phyloP scores from a whole-genome alignment of 1,284 basidiomycete genomes.

The Termitomyces sp. region DNA sequence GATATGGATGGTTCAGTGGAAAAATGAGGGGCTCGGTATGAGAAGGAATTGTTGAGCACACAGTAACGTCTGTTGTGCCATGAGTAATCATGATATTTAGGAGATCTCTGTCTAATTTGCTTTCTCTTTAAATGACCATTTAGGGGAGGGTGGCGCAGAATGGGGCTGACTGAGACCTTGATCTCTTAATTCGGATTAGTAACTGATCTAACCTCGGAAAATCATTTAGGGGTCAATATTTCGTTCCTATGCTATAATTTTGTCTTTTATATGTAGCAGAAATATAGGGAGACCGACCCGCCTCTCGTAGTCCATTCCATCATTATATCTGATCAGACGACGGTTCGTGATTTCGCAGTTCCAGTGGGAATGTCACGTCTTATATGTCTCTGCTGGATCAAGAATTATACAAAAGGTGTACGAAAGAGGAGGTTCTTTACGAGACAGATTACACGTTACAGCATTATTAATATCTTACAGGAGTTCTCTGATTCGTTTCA shows the following conservation, averaged over 20 bases:
- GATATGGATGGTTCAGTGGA: neutral
- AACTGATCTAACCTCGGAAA: neutral
- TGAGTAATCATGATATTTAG: neutral
- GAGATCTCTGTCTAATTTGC: too few species aligned
- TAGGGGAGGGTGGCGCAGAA: conserved; percentile 6
- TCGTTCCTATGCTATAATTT: neutral
- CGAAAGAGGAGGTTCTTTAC: neutral
- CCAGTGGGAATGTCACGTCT: too few species aligned
- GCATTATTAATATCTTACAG: neutral
- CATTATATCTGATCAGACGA: neutral
- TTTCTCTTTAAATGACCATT: neutral
- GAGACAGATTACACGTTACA: conserved; percentile 1
- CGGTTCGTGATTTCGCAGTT: too few species aligned
- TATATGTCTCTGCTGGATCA: too few species aligned
- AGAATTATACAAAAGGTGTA: neutral
- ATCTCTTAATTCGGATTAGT: neutral
- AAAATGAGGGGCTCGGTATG: neutral
- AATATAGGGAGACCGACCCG: neutral
- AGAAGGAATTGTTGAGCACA: neutral
- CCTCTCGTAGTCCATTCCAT: neutral
- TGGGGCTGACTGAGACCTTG: conserved; percentile 1
- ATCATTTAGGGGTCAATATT: neutral
- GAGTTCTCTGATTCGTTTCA: neutral
- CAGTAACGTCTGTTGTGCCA: neutral
- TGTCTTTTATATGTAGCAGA: neutral